phyloP scores from a whole-genome alignment of 345 rosid genomes.

The Rhizophora apiculata region DNA sequence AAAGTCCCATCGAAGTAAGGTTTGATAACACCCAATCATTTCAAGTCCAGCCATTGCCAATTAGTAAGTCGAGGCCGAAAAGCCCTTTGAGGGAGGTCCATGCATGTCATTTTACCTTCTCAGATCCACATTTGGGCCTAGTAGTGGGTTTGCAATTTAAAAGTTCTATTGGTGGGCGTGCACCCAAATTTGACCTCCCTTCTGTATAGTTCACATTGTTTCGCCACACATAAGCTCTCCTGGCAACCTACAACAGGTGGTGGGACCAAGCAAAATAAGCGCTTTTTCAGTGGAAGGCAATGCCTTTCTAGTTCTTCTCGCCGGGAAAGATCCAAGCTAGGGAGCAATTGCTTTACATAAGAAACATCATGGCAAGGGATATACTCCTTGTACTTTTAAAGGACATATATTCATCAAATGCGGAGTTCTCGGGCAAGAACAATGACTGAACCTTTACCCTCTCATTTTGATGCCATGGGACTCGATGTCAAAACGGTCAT shows the following conservation, averaged over 20 bases:
- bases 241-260: constrained; percentile 85
- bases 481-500: constrained; percentile 48
- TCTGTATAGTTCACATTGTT: constrained; percentile 94
- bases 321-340: constrained; percentile 53
- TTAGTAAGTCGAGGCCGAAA: too few relatives aligned
- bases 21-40: too few relatives aligned
- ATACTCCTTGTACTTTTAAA: constrained; percentile 59
- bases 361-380: constrained; percentile 76
- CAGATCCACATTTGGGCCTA: too few relatives aligned
- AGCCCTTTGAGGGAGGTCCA: too few relatives aligned
- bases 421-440: constrained; percentile 66
- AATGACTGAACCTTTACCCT: constrained; percentile 41
- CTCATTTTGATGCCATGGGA: constrained; percentile 45
- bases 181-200: constrained; percentile 98
- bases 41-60: too few relatives aligned
- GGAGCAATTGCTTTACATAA: constrained; percentile 53
- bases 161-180: constrained; percentile 21
- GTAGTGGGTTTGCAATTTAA: too few relatives aligned
- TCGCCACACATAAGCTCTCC: constrained; percentile 80
- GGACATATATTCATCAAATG: constrained; percentile 67
- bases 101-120: too few relatives aligned
- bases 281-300: constrained; percentile 73
- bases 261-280: constrained; percentile 83
- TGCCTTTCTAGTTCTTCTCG: constrained; percentile 91
- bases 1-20: too few relatives aligned